A percentile compares a stretch with the other conserved stretches of the same genome.
Conservation (phyloP, 805 yeast species). For the Saccharomycopsis schoenii region DNA sequence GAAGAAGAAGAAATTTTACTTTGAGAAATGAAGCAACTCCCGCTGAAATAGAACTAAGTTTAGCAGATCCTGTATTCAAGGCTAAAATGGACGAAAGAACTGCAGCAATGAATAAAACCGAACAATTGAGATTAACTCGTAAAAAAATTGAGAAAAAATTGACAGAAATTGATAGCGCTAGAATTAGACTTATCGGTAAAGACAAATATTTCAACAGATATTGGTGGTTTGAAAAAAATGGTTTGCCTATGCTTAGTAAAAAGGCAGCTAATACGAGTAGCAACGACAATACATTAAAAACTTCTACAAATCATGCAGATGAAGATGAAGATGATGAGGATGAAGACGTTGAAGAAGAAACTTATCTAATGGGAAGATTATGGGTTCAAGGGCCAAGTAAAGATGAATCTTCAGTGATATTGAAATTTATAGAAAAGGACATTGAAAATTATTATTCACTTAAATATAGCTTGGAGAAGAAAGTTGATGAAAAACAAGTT, state of each 20-base stretch:
- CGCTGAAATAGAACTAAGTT: constrained; percentile 30
- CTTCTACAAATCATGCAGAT: constrained; percentile 29
- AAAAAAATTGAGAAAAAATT: constrained; percentile 50
- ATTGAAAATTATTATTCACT: constrained; percentile 11
- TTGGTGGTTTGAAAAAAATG: constrained; percentile 92
- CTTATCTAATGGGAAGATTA: constrained; percentile 69
- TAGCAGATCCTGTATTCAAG: constrained; percentile 33
- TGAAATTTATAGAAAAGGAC: constrained; percentile 9
- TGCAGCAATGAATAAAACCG: constrained; percentile 29
- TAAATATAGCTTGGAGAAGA: constrained; percentile 20
- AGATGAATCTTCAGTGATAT: constrained; percentile 25
- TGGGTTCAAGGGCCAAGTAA: constrained; percentile 88
- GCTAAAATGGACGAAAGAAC: constrained; percentile 37
- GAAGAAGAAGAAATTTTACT: constrained; percentile 26
- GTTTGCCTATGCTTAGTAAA: constrained; percentile 46
- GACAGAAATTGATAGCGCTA: constrained; percentile 63
- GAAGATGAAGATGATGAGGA: constrained; percentile 36
- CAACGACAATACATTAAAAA: constrained; percentile 23
- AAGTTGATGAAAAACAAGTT: constrained; percentile 2
- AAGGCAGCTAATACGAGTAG: constrained; percentile 19
- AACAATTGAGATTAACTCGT: constrained; percentile 39
- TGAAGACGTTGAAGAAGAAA: constrained; percentile 39
- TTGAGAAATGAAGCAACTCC: constrained; percentile 30
- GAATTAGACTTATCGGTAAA: constrained; percentile 67
- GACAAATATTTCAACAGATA: constrained; percentile 81